Base-by-base conservation (phyloP, 1,139 yeast genomes). In the Tardiomyces digboiensis region DNA sequence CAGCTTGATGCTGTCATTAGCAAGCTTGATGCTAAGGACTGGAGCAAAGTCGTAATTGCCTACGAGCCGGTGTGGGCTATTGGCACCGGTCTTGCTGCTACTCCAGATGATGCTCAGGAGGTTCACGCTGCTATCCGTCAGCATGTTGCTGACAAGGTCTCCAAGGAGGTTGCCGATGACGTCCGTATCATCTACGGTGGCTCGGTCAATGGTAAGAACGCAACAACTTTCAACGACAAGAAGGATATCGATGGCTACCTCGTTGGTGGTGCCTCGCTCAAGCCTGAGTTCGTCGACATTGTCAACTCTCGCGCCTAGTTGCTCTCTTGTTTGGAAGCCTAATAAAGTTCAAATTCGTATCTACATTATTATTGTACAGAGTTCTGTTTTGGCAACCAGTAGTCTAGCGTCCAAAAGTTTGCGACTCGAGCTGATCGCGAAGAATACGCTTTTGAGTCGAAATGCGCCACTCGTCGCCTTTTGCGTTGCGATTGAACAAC, bases 21-120 rank as follows among this genome's bases (percentile, higher is more conserved):
- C 65, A 74, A 82, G 56, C 82, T 89, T 53, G 68, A 76, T 59
- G 46, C 51, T 42, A 53, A 50, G 44, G 97, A 89, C 79, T 91
- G 98, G 98, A 63, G 82, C 54, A 76, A 85, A 69, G 75, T 91
- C 58, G 98, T 91, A 55, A 74, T 93, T 68, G 99, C 98, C 64
- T 93, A 93, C 74, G 98, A 91, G 75, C 99, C 99, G 60, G 96
- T 91, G 58, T 91, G 98, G 98, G 99, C 99, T 58, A 91, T 91
- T 62, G 99, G 99, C 68, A 89, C 98, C 58, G 99, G 99, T 64
- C 80, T 91, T 64, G 97, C 97, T 63, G 98, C 98, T 55, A 91
- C 98, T 58, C 89, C 98, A 55, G 87, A 85, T 55, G 97, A 91
- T 65, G 97, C 97, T 58, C 95, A 88, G 75, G 58, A 52, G 41